Base-by-base conservation (phyloP, 2,329 filamentous ascomycete species). In the Aspergillus sp. region DNA sequence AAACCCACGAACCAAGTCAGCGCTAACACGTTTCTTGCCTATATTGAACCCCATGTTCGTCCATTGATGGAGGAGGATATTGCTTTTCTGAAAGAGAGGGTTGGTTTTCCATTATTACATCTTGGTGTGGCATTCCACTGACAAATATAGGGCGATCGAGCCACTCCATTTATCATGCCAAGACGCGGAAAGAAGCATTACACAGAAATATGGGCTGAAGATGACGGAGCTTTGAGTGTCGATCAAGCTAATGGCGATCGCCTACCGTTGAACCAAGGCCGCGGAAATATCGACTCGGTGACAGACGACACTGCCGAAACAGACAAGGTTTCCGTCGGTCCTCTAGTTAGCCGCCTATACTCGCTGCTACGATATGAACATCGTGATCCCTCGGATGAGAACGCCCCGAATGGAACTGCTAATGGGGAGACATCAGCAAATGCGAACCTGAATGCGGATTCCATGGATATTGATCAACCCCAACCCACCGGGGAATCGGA, bases 1-100 rank as follows among this genome's bases (percentile, higher is more conserved):
- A 98, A 97, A 64, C 90, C 91, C 5, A 84, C 85, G 13, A 95
- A 91, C 58, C 93, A 98, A 71, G 93, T 97, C 64, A 90, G 87
- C 63, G 93, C 93, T 52, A 86, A 82, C 44, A 95, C 91, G 2
- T 98, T 98, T 66, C 85, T 86, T n/a, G 83, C 86, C 5, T 95
- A 93, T 61, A 79, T 94, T 43, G 93, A 98, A 51, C 88, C 90
- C 0, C 97, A 88, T 69, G 93, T 96, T 52, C 82, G 91, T 5
- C 83, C 86, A 0, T 86, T 95, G 55, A 88, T 85, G 0, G 93
- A 98, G 61, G 93, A 98, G 62, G 93, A 98, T 61, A 79, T 96
- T 37, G 89, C 88, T 1, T 98, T 96, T 62, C 69, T 98, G 32
- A 84, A 90, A 58, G 93, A 98, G 68, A 80, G 88, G 44, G 77